A percentile compares a stretch with the other conserved stretches of the same genome.
Conservation (phyloP, 768 basidiomycete genomes). For the Baorangia bicolor region DNA sequence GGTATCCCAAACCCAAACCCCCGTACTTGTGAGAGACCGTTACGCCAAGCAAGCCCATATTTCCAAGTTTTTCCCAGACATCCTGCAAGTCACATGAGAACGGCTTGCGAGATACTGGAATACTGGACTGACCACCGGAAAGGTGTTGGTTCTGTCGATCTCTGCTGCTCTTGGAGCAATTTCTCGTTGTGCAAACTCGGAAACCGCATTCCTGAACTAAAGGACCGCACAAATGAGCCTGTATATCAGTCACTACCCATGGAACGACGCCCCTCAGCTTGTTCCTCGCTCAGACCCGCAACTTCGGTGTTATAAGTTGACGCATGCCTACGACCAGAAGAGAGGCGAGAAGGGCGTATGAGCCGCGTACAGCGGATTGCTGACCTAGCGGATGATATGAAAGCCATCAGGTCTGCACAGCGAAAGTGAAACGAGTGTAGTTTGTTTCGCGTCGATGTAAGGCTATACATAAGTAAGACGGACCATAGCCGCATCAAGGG, state of each 20-base stretch:
- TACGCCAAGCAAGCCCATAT: slow-evolving; percentile 89
- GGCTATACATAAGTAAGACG: not conserved
- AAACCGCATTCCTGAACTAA: slow-evolving; percentile 80
- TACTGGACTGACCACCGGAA: slow-evolving; percentile 57
- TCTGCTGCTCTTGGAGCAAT: slow-evolving; percentile 83
- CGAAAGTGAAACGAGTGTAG: not conserved
- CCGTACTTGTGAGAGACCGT: slow-evolving; percentile 80
- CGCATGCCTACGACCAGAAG: slow-evolving; percentile 7
- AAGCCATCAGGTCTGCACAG: slow-evolving; percentile 6
- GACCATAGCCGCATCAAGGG: slow-evolving; percentile 15
- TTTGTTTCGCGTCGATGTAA: not conserved
- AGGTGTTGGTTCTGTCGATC: slow-evolving; percentile 82
- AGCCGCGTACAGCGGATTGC: slow-evolving; percentile 1
- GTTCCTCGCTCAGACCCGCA: slow-evolving; percentile 77
- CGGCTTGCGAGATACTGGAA: not conserved
- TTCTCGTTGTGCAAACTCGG: slow-evolving; percentile 79
- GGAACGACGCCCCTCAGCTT: slow-evolving; percentile 59
- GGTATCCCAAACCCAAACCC: slow-evolving; percentile 82
- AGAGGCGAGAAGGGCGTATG: not conserved
- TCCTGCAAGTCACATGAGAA: slow-evolving; percentile 47
- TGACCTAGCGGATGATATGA: slow-evolving; percentile 13
- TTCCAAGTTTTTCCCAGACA: slow-evolving; percentile 85
- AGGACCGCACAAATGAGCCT: not conserved
- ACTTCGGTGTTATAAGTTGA: slow-evolving; percentile 72
- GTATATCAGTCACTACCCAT: not conserved